Evolutionary conservation across 805 yeast genomes (phyloP), one percentile per base, ranked within the genome.

Genomic region (Kodamaea leandrae): DNA sequence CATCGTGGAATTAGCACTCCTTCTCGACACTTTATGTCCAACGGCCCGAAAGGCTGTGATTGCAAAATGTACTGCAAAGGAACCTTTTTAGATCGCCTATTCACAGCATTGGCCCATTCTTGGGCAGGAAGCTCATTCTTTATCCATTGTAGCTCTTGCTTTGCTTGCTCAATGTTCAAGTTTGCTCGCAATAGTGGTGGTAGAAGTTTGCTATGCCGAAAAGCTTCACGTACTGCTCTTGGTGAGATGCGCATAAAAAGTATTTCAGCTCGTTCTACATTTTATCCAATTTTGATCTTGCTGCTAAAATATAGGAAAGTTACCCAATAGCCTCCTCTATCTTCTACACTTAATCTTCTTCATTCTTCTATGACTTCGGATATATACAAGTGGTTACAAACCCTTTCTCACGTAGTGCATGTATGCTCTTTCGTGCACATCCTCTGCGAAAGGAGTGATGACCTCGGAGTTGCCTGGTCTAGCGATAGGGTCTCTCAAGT

Each of bases 381-480:
- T 37, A 37, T 37, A 29, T 37, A 37, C 41, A 37, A 37, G 41
- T n/a, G n/a, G 36, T 52, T 60, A 70, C 67, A 68, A 50, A 41
- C 90, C 86, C 58, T 78, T 81, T 74, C 89, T 82, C 37, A 78
- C 78, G 66, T 91, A 91, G 78, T 83, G 89, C 93, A 89, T 85
- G 73, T 86, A 90, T 29, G 97, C 96, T 63, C 95, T 80, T 68
- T 90, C 93, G 57, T 91, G 97, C 50, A 82, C 79, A 45, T 81
- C 82, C 47, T 79, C 72, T 27, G 83, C 82, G 63, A 83, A 87
- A 41, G 99, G 99, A 42, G 96, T 73, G 48, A 93, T 86, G 45
- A 93, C 95, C 71, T 93, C 99, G 23, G 96, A 85, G 58, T 86
- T 90, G 43, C 96, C 97, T 5, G 97, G 96, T 62, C 97, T 80